These are phyloP conservation scores for Diaporthe capsici DNA, from an alignment of 2,329 filamentous ascomycete genomes.

Conservation along the genomic window DNA sequence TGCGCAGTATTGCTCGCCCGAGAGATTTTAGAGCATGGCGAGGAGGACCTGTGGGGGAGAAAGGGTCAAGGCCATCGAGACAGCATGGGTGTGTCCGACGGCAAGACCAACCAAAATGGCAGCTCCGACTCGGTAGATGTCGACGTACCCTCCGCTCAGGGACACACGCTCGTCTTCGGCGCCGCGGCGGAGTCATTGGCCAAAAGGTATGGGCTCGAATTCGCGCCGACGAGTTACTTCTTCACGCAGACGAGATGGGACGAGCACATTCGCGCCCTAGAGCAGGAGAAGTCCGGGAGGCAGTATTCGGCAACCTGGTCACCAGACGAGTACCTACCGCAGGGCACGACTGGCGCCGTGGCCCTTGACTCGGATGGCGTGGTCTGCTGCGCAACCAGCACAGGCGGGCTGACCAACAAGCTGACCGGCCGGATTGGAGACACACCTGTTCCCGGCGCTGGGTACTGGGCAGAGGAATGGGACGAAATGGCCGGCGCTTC, in stretches of 20 bases:
- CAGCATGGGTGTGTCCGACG: conserved; percentile 42
- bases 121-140: conserved; percentile 43
- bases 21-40: conserved; percentile 77
- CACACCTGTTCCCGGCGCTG: conserved; percentile 85
- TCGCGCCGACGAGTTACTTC: conserved; percentile 80
- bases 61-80: conserved; percentile 32
- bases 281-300: conserved; percentile 59
- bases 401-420: conserved; percentile 91
- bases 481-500: conserved; percentile 60
- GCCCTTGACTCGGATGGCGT: conserved; percentile 83
- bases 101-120: conserved; percentile 48
- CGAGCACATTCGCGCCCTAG: conserved; percentile 71
- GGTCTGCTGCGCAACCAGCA: conserved; percentile 77
- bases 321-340: conserved; percentile 77
- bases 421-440: conserved; percentile 87
- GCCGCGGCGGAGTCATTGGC: conserved; percentile 79
- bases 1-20: conserved; percentile 73
- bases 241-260: conserved; percentile 82
- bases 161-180: conserved; percentile 79
- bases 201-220: conserved; percentile 75
- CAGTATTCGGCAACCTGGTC: conserved; percentile 67
- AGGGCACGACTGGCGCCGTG: conserved; percentile 88
- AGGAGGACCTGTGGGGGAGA: conserved; percentile 66
- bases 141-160: conserved; percentile 71
- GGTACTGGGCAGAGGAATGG: conserved; percentile 94